Percentiles rank a stretch among this genome's conserved stretches.
These are phyloP conservation scores for Hansenula anomala DNA, from an alignment of 1,139 yeast genomes.

Conservation along the genomic window DNA sequence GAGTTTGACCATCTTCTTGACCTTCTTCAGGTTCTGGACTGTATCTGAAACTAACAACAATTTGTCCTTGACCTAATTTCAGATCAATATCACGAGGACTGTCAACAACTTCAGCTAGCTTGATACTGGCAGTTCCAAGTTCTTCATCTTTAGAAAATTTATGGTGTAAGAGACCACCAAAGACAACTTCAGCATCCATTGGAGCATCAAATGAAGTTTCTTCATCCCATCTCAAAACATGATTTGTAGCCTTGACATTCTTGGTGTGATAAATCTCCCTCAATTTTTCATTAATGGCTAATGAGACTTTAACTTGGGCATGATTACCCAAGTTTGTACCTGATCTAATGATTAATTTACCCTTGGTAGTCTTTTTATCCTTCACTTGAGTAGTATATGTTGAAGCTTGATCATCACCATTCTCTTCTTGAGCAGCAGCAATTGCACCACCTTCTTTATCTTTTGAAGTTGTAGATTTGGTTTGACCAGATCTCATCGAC, in stretches of 20 bases:
- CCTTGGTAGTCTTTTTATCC: slow-evolving; percentile 25
- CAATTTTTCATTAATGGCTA: slow-evolving; percentile 46
- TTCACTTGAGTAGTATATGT: slow-evolving; percentile 13
- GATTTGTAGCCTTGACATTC: slow-evolving; percentile 45
- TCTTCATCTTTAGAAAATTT: slow-evolving; percentile 68
- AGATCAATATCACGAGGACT: slow-evolving; percentile 21
- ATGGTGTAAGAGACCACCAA: slow-evolving; percentile 64
- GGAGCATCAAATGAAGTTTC: slow-evolving; percentile 63
- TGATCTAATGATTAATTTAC: slow-evolving; percentile 46
- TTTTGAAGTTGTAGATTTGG: slow-evolving; percentile 3
- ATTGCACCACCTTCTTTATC: slow-evolving; percentile 4
- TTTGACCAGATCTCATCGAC: slow-evolving; percentile 13
- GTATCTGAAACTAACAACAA: slow-evolving; percentile 21
- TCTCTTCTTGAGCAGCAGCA: slow-evolving; percentile 6
- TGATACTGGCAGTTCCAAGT: slow-evolving; percentile 50
- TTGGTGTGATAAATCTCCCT: slow-evolving; percentile 67
- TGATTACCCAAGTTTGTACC: slow-evolving; percentile 29
- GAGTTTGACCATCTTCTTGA: slow-evolving; percentile 6
- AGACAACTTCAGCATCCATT: slow-evolving; percentile 50
- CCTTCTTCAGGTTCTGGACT: slow-evolving; percentile 18
- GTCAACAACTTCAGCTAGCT: slow-evolving; percentile 32
- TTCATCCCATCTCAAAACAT: slow-evolving; percentile 57
- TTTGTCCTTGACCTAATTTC: slow-evolving; percentile 19
- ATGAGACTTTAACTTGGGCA: slow-evolving; percentile 47
- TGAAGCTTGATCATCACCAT: slow-evolving; percentile 5